phyloP scores from a whole-genome alignment of 225 moss, liverwort and hornwort species.

The Neckera pumila region DNA sequence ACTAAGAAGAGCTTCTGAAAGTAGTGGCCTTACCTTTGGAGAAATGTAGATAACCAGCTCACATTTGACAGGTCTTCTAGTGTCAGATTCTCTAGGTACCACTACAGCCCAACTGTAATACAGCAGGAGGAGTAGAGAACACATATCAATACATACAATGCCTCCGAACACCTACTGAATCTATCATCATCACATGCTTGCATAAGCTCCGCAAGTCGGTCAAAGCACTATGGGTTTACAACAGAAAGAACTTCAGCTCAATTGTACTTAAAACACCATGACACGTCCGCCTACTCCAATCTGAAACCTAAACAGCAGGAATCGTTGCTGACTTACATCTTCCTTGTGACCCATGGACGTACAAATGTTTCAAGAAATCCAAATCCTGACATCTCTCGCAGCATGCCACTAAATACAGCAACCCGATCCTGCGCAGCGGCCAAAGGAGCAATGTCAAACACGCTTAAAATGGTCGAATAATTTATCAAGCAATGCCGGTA shows the following conservation, averaged over 20 bases:
- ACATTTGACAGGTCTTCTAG: conserved; percentile 46
- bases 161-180: neutral
- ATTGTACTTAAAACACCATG: neutral
- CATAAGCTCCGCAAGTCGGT: neutral
- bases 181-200: neutral
- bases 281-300: neutral
- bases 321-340: conserved; percentile 47
- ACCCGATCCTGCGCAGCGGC: conserved; percentile 53
- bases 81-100: conserved; percentile 55
- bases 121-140: neutral
- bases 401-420: conserved; percentile 71
- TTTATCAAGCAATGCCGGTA: neutral
- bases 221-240: neutral
- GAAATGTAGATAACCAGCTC: conserved; percentile 86
- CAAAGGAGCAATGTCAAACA: neutral
- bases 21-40: conserved; percentile 41
- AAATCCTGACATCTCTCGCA: conserved; percentile 81
- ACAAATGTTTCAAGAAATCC: conserved; percentile 60
- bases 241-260: neutral
- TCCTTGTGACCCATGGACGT: conserved; percentile 77
- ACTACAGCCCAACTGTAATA: conserved; percentile 78
- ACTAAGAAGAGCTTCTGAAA: neutral
- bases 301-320: neutral
- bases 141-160: conserved; percentile 1
- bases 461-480: neutral